A percentile compares a stretch with the other conserved stretches of the same genome.
phyloP scores from a whole-genome alignment of 495 filamentous ascomycete species.

The Thozetella sp. region DNA sequence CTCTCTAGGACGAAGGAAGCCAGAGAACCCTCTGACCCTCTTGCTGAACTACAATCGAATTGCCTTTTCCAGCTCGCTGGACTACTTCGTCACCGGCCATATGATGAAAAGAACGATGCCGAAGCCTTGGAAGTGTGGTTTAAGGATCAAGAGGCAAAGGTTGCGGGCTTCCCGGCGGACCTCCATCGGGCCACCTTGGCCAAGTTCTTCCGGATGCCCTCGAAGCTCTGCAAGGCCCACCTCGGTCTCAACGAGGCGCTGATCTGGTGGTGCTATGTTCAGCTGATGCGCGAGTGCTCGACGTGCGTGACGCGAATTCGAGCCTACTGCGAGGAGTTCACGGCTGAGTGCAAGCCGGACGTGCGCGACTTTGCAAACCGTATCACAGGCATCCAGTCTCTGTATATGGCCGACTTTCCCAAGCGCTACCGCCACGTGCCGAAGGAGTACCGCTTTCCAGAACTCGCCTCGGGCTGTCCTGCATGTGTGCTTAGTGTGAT shows the following conservation, averaged over 20 bases:
- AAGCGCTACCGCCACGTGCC: constrained; percentile 20
- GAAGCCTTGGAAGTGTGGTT: background rate
- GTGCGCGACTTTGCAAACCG: constrained; percentile 26
- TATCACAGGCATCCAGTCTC: constrained; percentile 28
- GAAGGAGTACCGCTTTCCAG: constrained; percentile 19
- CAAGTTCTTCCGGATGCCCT: constrained; percentile 7
- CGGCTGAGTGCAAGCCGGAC: constrained; percentile 4
- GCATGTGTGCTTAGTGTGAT: constrained; percentile 47
- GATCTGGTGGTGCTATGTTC: constrained; percentile 32
- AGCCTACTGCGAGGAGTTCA: constrained; percentile 12
- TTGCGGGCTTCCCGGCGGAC: background rate
- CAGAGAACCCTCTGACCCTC: background rate
- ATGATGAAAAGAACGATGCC: background rate
- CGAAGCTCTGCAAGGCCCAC: constrained; percentile 34
- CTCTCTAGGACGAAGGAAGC: background rate
- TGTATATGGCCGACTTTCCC: constrained; percentile 34
- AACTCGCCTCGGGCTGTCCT: constrained; percentile 33
- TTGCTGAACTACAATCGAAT: background rate
- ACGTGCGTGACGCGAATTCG: constrained; percentile 22
- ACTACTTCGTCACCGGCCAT: background rate
- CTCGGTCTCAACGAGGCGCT: constrained; percentile 29
- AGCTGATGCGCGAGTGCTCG: constrained; percentile 33
- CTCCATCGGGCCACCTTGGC: background rate
- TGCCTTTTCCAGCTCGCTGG: background rate
- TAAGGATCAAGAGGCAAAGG: background rate